These are phyloP conservation scores for Penicillium sp. DNA, from an alignment of 2,329 filamentous ascomycete species.

Conservation along the genomic window DNA sequence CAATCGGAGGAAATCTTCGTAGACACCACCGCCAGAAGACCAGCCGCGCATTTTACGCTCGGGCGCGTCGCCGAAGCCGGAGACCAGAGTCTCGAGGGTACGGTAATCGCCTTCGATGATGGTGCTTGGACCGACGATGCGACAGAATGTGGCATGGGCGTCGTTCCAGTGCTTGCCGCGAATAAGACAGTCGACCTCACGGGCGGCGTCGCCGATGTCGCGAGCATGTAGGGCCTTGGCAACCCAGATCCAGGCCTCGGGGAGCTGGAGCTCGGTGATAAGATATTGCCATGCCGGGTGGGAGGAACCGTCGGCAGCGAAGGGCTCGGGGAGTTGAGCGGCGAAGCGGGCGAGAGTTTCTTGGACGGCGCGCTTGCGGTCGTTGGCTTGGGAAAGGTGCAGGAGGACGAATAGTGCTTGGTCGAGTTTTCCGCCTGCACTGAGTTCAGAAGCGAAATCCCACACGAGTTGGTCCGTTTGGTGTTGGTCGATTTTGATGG, in stretches of 20 bases:
- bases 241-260: conserved; percentile 77
- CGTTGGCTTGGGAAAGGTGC: conserved; percentile 64
- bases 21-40: conserved; percentile 77
- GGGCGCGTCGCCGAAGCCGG: conserved; percentile 64
- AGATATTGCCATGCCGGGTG: conserved; percentile 57
- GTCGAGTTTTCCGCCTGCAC: conserved; percentile 62
- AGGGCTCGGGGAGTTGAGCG: conserved; percentile 58
- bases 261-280: conserved; percentile 65
- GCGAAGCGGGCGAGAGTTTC: conserved; percentile 74
- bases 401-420: conserved; percentile 74
- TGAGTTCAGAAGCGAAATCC: conserved; percentile 55
- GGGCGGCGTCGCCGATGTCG: conserved; percentile 64
- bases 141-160: conserved; percentile 79
- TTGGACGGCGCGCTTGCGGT: conserved; percentile 66
- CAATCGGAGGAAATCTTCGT: conserved; percentile 61
- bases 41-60: conserved; percentile 67
- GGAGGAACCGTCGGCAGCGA: conserved; percentile 46
- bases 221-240: conserved; percentile 82
- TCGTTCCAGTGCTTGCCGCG: conserved; percentile 72
- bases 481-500: conserved; percentile 53
- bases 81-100: conserved; percentile 65
- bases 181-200: conserved; percentile 77
- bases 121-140: conserved; percentile 74
- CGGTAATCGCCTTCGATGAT: conserved; percentile 80
- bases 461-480: conserved; percentile 66